phyloP scores from a whole-genome alignment of 148 eudicot genomes.

The Persicaria maculosa region DNA sequence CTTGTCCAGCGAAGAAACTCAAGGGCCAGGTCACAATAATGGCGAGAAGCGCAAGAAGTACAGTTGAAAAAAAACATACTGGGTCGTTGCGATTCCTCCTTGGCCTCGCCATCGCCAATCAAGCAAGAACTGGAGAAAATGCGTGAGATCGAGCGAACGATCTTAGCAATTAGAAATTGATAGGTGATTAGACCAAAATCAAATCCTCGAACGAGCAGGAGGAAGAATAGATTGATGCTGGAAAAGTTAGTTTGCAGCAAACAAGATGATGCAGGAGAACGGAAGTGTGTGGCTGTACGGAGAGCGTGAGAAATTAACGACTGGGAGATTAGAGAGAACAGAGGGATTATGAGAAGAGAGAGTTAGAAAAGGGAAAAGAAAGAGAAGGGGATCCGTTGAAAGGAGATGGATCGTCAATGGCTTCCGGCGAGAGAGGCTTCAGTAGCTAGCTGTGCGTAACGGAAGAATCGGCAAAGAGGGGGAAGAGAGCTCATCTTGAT shows the following conservation, averaged over 20 bases:
- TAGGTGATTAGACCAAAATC: neutral
- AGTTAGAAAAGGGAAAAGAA: no score
- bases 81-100: conserved; percentile 22
- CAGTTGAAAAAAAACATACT: conserved; percentile 32
- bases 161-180: neutral
- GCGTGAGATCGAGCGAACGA: neutral
- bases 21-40: conserved; percentile 35
- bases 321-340: neutral
- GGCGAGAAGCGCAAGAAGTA: conserved; percentile 32
- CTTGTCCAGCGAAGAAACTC: conserved; percentile 43
- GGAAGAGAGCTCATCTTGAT: neutral
- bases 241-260: no score
- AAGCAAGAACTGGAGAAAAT: conserved; percentile 1
- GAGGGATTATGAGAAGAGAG: neutral
- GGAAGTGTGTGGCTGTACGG: no score
- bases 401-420: neutral
- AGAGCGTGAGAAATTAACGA: neutral
- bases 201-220: neutral
- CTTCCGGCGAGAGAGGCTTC: neutral
- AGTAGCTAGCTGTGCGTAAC: neutral
- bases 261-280: no score
- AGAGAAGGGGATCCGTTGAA: neutral
- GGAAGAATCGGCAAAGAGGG: neutral
- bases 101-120: conserved; percentile 33
- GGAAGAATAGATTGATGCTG: no score